Evolutionary conservation across 2,329 filamentous ascomycete genomes (phyloP).

Genomic region (Cladorrhinum sp.): DNA sequence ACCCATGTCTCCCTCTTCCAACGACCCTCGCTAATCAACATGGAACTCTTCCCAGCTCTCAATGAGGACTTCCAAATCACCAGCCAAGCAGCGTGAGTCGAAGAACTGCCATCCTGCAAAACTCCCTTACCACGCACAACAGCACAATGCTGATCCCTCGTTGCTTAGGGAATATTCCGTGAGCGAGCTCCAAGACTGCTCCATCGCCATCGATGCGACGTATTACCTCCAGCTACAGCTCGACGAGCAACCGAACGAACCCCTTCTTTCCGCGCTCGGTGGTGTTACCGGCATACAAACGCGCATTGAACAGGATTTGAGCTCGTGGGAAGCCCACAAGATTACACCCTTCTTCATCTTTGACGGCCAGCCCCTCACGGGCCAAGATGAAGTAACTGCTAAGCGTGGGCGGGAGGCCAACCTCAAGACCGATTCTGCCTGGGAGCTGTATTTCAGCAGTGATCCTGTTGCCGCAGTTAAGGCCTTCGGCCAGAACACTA

Average conservation of each 20-base stretch:
- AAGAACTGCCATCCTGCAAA: background rate
- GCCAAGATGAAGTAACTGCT: constrained; percentile 68
- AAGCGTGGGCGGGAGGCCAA: constrained; percentile 64
- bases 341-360: constrained; percentile 89
- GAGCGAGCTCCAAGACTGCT: constrained; percentile 68
- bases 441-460: constrained; percentile 80
- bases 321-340: constrained; percentile 64
- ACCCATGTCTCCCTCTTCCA: background rate
- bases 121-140: background rate
- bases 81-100: constrained; percentile 21
- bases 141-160: constrained; percentile 14
- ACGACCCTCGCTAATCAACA: constrained; percentile 16
- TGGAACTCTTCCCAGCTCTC: constrained; percentile 10
- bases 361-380: constrained; percentile 77
- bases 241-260: constrained; percentile 70
- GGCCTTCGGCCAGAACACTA: constrained; percentile 76
- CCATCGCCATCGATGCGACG: constrained; percentile 83
- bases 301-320: constrained; percentile 74
- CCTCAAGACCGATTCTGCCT: constrained; percentile 72
- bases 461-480: constrained; percentile 76
- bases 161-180: constrained; percentile 57
- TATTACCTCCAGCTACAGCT: constrained; percentile 83
- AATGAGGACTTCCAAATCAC: constrained; percentile 17
- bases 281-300: constrained; percentile 77
- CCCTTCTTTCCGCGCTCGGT: constrained; percentile 83